Evolutionary conservation across 1,139 yeast genomes (phyloP), one percentile per base, ranked within the genome.

Genomic region (Hyphopichia burtonii): DNA sequence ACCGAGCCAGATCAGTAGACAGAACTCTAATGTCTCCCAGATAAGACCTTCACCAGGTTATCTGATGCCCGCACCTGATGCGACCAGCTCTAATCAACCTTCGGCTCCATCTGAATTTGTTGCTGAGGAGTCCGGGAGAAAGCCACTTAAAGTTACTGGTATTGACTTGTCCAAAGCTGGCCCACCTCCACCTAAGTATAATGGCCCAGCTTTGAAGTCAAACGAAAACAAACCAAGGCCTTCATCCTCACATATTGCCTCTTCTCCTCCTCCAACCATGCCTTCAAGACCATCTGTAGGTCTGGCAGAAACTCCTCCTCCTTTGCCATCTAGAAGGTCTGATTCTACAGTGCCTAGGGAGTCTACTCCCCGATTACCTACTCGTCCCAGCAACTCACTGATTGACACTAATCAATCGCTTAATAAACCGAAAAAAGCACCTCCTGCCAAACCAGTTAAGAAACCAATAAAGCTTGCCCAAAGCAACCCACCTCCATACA

Each of bases 371-470:
- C 39, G 41, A 1, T 40, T 36, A 31, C 41, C 37, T 17, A 14
- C 36, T 36, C 42, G 33, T 23, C 17, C 33, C 17, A 25, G 14
- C 6, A 15, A 33, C n/a, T 27, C 27, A 16, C 15, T n/a, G 17
- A 9, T 19, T 16, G 37, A 14, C 16, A 10, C 34, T 38, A 23
- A 17, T 27, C 19, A 19, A 10, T 30, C 30, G 3, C 3, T 38
- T 25, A 40, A 20, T 11, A 18, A 43, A 8, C 16, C 42, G 2
- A 45, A 57, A 45, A 67, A 65, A 43, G 53, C 55, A 2, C 70
- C 74, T 10, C 74, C 74, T 3, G 74, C 74, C 18, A 71, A 69
- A 37, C 76, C 76, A 1, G 45, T 53, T 2, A 72, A 65, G 49
- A 66, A 66, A 42, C 56, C 61, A 2, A 22, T 39, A 25, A 38